Evolutionary conservation across 2,329 filamentous ascomycete species (phyloP).

Genomic region (Epicoccum sorghinum): DNA sequence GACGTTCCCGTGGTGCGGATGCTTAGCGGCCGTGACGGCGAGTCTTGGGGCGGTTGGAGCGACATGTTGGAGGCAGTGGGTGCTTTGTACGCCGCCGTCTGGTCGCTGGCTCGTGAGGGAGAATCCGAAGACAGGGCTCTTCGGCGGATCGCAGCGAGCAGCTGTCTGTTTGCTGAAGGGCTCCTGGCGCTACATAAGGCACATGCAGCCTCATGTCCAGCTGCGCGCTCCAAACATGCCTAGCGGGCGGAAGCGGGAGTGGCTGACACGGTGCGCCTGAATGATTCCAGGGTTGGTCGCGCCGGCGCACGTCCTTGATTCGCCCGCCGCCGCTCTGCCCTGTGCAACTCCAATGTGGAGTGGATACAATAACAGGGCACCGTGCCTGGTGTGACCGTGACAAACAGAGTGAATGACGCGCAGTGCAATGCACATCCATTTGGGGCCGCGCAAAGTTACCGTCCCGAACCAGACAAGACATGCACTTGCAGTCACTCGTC

Average conservation of each 20-base stretch:
- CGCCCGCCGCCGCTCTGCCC: constrained; percentile 3
- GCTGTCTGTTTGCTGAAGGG: constrained; percentile 19
- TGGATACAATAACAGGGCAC: neutral
- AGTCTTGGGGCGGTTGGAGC: constrained; percentile 37
- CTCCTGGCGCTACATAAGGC: constrained; percentile 31
- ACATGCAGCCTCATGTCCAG: constrained; percentile 34
- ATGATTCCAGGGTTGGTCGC: constrained; percentile 12
- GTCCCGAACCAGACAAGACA: no score
- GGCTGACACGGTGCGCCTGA: constrained; percentile 27
- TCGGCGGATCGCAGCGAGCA: constrained; percentile 19
- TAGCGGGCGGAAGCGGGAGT: constrained; percentile 33
- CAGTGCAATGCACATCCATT: constrained; percentile 4
- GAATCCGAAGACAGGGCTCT: neutral
- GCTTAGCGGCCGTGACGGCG: constrained; percentile 40
- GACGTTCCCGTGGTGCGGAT: constrained; percentile 44
- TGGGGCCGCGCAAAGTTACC: neutral
- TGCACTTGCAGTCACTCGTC: neutral
- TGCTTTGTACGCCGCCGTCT: constrained; percentile 18
- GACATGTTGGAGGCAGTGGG: constrained; percentile 28
- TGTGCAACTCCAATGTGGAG: constrained; percentile 8
- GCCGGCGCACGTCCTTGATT: constrained; percentile 23
- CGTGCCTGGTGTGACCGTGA: constrained; percentile 6
- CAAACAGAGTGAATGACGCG: constrained; percentile 6
- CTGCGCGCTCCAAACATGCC: constrained; percentile 2
- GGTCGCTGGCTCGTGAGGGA: constrained; percentile 17